A percentile compares a stretch with the other conserved stretches of the same genome.
phyloP scores from a whole-genome alignment of 202 grass and related monocot genomes.

The Saccharum hybrid region DNA sequence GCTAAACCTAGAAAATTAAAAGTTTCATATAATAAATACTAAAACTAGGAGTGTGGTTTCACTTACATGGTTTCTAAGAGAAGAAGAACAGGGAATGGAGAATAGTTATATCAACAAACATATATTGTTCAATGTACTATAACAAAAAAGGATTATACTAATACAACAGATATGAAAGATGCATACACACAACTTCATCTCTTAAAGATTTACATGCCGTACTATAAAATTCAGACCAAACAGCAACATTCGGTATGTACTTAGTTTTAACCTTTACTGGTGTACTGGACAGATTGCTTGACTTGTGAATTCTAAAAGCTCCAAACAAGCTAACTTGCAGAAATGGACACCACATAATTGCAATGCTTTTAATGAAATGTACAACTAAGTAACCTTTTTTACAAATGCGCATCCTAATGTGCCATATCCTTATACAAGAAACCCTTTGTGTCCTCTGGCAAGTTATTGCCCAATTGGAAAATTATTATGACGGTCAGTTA shows the following conservation, averaged over 20 bases:
- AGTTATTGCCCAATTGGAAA: neutral
- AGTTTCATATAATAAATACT: constrained; percentile 19
- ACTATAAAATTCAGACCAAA: neutral
- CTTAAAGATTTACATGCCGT: neutral
- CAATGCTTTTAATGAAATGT: neutral
- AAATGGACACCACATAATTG: neutral
- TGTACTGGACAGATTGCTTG: neutral
- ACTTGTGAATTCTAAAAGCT: neutral
- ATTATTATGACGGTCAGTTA: neutral
- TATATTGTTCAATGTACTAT: neutral
- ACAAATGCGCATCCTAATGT: neutral
- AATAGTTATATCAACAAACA: neutral
- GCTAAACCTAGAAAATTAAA: neutral
- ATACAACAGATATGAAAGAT: neutral
- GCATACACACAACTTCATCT: neutral
- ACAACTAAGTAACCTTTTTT: neutral
- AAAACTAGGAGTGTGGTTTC: neutral
- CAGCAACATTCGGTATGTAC: neutral
- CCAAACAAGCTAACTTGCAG: constrained; percentile 7
- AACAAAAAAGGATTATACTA: neutral
- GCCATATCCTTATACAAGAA: neutral
- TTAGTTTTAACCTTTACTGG: neutral
- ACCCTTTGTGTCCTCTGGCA: neutral
- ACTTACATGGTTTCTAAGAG: neutral
- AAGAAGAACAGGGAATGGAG: constrained; percentile 9